Percentiles rank a stretch among this genome's conserved stretches.
Conservation (phyloP, 1,139 yeast genomes). For the Meyerozyma elateridarum region DNA sequence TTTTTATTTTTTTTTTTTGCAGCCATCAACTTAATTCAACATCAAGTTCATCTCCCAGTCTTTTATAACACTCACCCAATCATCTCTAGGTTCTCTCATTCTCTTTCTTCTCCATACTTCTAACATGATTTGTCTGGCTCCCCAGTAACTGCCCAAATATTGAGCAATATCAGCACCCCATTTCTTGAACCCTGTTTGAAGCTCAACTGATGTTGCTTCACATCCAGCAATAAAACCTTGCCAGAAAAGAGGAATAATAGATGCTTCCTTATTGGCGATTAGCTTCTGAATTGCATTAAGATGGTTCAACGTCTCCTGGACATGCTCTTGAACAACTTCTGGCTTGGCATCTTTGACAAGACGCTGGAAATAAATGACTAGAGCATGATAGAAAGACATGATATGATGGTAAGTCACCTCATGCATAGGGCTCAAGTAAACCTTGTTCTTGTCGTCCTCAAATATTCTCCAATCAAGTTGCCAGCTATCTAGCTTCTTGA, state of each 20-base stretch:
- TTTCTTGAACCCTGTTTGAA: conserved; percentile 63
- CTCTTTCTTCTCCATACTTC: conserved; percentile 82
- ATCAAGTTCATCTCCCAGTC: conserved; percentile 87
- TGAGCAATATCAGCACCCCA: conserved; percentile 83
- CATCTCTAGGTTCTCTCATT: conserved; percentile 51
- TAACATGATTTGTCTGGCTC: conserved; percentile 76
- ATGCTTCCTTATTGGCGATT: conserved; percentile 48
- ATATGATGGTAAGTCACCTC: conserved; percentile 82
- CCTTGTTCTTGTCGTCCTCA: conserved; percentile 17
- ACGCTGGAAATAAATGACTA: conserved; percentile 71
- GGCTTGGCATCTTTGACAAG: conserved; percentile 55
- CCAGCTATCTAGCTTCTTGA: conserved; percentile 57
- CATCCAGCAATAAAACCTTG: conserved; percentile 90
- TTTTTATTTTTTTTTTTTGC: no score
- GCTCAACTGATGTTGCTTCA: conserved; percentile 56
- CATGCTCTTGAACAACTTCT: conserved; percentile 52
- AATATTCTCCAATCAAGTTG: conserved; percentile 52
- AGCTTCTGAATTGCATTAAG: conserved; percentile 59
- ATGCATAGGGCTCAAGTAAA: conserved; percentile 53
- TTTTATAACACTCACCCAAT: conserved; percentile 74
- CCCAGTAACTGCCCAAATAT: conserved; percentile 80
- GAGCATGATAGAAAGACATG: conserved; percentile 71
- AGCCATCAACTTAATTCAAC: conserved; percentile 39
- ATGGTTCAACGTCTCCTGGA: conserved; percentile 57
- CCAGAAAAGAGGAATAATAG: conserved; percentile 78